Percentiles rank a stretch among this genome's conserved stretches.
Conservation (phyloP, 176 grass and related monocot species). For the Triticum timopheevii region DNA sequence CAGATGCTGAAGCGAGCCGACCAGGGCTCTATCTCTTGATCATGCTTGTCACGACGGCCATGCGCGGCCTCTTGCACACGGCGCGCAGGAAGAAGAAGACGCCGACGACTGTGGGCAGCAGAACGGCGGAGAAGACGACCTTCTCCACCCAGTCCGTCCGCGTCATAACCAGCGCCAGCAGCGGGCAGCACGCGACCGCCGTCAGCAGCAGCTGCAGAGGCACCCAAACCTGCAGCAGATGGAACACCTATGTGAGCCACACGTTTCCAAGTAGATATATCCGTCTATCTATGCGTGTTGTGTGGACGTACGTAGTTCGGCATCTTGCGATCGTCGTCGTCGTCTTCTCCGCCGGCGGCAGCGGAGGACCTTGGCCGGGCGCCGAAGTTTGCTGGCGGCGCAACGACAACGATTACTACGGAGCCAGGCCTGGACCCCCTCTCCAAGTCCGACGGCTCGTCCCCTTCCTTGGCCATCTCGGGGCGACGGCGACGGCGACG, state of each 20-base stretch:
- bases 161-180: slow-evolving; percentile 11
- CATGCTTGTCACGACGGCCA: not conserved
- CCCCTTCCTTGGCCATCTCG: not conserved
- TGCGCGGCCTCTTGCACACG: slow-evolving; percentile 1
- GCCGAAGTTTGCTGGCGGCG: not conserved
- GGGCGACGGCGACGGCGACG: not conserved
- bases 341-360: not conserved
- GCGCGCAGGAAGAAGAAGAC: not conserved
- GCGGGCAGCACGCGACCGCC: not conserved
- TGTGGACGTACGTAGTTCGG: not conserved
- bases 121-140: not conserved
- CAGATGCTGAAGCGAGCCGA: no score
- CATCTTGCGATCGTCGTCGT: not conserved
- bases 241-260: not conserved
- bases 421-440: not conserved
- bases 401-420: not conserved
- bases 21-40: not conserved
- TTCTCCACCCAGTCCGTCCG: slow-evolving; percentile 12
- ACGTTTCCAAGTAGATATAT: not conserved
- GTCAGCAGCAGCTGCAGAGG: slow-evolving; percentile 19
- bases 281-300: not conserved
- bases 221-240: slow-evolving; percentile 1
- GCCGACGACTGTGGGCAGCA: not conserved
- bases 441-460: not conserved
- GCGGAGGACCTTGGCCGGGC: not conserved